Conservation (phyloP, 2,329 filamentous ascomycete species). For the Aspergillus terreus region DNA sequence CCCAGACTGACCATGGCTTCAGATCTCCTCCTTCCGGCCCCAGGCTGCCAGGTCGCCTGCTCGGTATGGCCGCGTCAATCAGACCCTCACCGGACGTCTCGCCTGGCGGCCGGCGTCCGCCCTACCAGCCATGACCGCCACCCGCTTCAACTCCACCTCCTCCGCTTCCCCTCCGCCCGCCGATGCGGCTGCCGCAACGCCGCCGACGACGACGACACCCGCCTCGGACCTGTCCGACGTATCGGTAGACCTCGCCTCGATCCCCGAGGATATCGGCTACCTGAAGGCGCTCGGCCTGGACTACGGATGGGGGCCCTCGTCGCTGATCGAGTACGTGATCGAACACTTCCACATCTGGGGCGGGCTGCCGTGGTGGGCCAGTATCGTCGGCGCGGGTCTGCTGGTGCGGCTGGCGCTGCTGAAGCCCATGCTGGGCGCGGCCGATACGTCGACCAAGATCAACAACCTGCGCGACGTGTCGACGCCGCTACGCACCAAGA, state of each 20-base stretch:
- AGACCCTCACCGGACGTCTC: conserved; percentile 17
- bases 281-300: conserved; percentile 79
- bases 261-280: conserved; percentile 77
- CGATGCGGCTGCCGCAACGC: conserved; percentile 10
- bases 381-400: conserved; percentile 64
- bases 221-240: conserved; percentile 22
- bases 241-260: conserved; percentile 44
- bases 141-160: conserved; percentile 39
- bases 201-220: conserved; percentile 9
- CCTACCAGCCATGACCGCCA: conserved; percentile 20
- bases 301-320: conserved; percentile 77
- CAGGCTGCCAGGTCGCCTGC: conserved; percentile 19
- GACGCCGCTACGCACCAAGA: conserved; percentile 54
- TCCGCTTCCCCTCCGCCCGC: conserved; percentile 16
- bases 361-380: conserved; percentile 78
- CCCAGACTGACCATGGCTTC: conserved; percentile 16
- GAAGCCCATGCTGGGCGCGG: conserved; percentile 60
- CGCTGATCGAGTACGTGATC: conserved; percentile 68
- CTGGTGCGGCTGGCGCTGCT: conserved; percentile 63
- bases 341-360: conserved; percentile 77
- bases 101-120: conserved; percentile 22
- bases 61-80: conserved; percentile 17
- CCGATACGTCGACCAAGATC: conserved; percentile 61
- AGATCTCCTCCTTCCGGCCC: conserved; percentile 35
- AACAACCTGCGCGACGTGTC: conserved; percentile 57